Evolutionary conservation across 495 filamentous ascomycete species (phyloP), one percentile per base, ranked within the genome.

Genomic region (Xylaria acuta): DNA sequence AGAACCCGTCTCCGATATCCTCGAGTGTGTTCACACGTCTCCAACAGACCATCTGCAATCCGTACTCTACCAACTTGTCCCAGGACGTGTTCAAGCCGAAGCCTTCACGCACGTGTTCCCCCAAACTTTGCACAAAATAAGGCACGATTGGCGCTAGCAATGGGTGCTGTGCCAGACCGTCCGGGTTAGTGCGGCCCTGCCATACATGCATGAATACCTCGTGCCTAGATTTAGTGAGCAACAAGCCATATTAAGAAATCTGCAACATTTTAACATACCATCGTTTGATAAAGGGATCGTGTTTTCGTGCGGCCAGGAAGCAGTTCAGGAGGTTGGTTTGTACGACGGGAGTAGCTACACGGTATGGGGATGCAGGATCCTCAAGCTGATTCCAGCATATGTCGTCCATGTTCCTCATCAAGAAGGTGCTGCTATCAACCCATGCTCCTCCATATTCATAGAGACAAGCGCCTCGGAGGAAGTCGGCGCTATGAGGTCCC

Each of bases 331-430:
- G 16, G 9, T 60, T 51, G 14, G 45, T 64, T 34, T 68, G 67
- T 73, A 78, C 69, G 69, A 74, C 74, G 32, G 77, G 76, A 12
- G 51, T 62, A 16, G 69, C 56, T 16, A 80, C 67, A 8, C 53
- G 64, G 51, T 69, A 80, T 14, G 78, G 79, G 47, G 60, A 69
- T 1, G 11, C 63, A 5, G 73, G 51, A 58, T 81, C 78, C 59
- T 67, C 76, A 14, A 81, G 71, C 71, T 77, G 69, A 40, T 64
- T 70, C 79, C 79, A 80, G 63, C 79, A 80, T 60, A 81, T 74
- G 30, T 72, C 65, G 38, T 81, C 79, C 54, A 80, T 58, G 68
- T 43, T 65, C 38, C 73, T 63, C 53, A 81, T 58, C 54, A 81
- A 63, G 18, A 75, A 40, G 36, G 45, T 74, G 11, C 77, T 78